Base-by-base conservation (phyloP, 148 eudicot species). In the Dianthus caryophyllus region DNA sequence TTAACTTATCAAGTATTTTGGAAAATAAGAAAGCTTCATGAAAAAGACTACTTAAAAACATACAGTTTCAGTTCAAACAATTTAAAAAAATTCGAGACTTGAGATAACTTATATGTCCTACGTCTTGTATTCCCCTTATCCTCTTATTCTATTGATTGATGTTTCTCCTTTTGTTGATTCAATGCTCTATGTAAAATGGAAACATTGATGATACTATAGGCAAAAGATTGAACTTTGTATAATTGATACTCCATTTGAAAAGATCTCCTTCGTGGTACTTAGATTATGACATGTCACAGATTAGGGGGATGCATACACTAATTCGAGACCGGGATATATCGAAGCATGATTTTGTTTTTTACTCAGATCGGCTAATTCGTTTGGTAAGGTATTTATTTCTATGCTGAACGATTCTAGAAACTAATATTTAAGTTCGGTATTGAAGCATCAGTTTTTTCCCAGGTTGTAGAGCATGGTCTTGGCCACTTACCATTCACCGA, bases 391-490 rank as follows among this genome's bases (percentile, higher is more conserved):
- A 26, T 63, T 62, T 63, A 57, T 50, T 54, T 18, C 5, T 54
- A 9, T 54, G 30, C 50, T n/a, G 53, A 71, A 27, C 9, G n/a
- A 21, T 41, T n/a, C 30, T 21, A 21, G 27, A 39, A 61, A 61
- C n/a, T 21, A 18, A 8, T 22, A 21, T 43, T 53, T 17, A 58
- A 51, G 30, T 9, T 36, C 14, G 15, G 8, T 41, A 24, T 8
- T 67, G 7, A 64, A 15, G 50, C 29, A 60, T 57, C 30, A 39
- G 75, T 76, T 75, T 46, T 26, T 24, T 72, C 70, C 71, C 83
- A 92, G 98, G 98, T 92, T 66, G 98, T 89, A 68, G 98, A 92
- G 83, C 98, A 92, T 83, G 98, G 98, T 58, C 98, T 92, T 85
- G 98, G 98, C 65, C 89, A 92, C 73, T 83, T 92, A 66, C 98